Evolutionary conservation across 345 rosid species (phyloP).

Genomic region (Hypericum androsaemum): DNA sequence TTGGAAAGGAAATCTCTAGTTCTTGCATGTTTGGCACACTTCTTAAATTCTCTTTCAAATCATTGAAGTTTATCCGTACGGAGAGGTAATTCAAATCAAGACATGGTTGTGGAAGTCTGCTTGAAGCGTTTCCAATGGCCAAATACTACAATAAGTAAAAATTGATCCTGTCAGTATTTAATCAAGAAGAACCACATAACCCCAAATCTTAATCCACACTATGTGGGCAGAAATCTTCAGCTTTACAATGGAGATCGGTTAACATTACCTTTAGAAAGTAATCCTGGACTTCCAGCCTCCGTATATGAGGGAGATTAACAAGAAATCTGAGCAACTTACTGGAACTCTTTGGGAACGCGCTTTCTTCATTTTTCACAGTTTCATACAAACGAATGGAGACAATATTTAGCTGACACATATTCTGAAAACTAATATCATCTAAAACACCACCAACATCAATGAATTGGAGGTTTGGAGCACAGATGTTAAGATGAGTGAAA

Average conservation of each 20-base stretch:
- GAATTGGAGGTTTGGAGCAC: slow-evolving; percentile 21
- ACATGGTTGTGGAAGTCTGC: slow-evolving; percentile 12
- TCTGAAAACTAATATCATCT: slow-evolving; percentile 19
- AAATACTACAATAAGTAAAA: slow-evolving; percentile 12
- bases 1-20: too few relatives aligned
- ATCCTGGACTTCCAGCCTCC: slow-evolving; percentile 18
- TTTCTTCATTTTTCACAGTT: not conserved
- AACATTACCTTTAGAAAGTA: slow-evolving; percentile 24
- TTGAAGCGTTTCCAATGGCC: slow-evolving; percentile 13
- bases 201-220: slow-evolving; percentile 1
- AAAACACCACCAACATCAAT: slow-evolving; percentile 22
- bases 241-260: too few relatives aligned
- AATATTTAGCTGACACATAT: slow-evolving; percentile 11
- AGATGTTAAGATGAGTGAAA: slow-evolving; percentile 20
- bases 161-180: too few relatives aligned
- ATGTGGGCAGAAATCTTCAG: not conserved
- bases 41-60: slow-evolving; percentile 15
- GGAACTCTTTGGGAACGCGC: not conserved
- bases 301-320: slow-evolving; percentile 12
- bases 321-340: slow-evolving; percentile 19
- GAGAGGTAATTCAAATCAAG: slow-evolving; percentile 11
- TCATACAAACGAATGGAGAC: slow-evolving; percentile 22
- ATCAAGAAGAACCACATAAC: too few relatives aligned
- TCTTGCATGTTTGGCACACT: slow-evolving; percentile 25
- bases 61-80: slow-evolving; percentile 8